Conservation (phyloP, 345 rosid species). For the Physaria fendleri region DNA sequence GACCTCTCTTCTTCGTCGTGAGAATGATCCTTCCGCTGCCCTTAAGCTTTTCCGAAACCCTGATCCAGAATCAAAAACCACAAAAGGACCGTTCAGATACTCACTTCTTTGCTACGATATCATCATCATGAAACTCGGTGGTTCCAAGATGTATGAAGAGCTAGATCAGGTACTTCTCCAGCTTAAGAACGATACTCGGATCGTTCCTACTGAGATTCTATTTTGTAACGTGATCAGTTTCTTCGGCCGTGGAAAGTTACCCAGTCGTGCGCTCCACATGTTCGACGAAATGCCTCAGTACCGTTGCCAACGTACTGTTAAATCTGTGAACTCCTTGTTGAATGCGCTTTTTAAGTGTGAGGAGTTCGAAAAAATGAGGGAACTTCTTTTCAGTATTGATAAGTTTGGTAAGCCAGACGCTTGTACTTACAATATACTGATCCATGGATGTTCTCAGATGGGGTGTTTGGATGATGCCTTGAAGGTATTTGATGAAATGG, state of each 20-base stretch:
- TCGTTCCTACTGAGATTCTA: conserved; percentile 46
- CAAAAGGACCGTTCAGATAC: conserved; percentile 36
- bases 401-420: conserved; percentile 45
- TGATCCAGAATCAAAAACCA: conserved; percentile 16
- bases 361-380: conserved; percentile 38
- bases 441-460: conserved; percentile 32
- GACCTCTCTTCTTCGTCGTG: conserved; percentile 62
- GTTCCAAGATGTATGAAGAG: conserved; percentile 68
- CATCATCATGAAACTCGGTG: conserved; percentile 70
- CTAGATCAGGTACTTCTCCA: conserved; percentile 52
- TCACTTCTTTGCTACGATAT: conserved; percentile 67
- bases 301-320: conserved; percentile 48
- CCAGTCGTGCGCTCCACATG: conserved; percentile 41
- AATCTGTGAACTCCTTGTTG: conserved; percentile 57
- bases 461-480: conserved; percentile 45
- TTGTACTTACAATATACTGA: conserved; percentile 70
- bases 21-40: conserved; percentile 61
- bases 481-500: conserved; percentile 61
- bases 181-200: conserved; percentile 43
- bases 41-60: conserved; percentile 52
- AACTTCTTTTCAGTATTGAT: conserved; percentile 33
- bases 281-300: conserved; percentile 65
- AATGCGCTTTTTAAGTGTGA: conserved; percentile 39
- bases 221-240: conserved; percentile 57
- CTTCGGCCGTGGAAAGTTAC: conserved; percentile 50